Base-by-base conservation (phyloP, 495 filamentous ascomycete genomes). In the Penicillium cataractarum region DNA sequence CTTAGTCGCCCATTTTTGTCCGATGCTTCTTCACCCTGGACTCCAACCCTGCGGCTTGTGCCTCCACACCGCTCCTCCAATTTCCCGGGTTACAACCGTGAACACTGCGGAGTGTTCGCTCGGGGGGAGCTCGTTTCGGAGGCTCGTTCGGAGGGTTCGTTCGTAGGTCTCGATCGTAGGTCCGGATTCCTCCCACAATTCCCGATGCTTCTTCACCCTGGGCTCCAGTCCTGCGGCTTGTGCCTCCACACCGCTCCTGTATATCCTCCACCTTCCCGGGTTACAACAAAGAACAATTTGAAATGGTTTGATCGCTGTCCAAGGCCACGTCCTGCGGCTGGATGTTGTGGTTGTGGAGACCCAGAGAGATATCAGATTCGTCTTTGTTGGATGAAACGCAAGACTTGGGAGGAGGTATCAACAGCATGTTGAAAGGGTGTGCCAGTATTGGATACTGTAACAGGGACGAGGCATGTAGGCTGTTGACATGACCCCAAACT, bases 41-140 rank as follows among this genome's bases (percentile, higher is more conserved):
- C 49, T 32, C 49, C 49, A 15, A 6, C 13, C 49, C 24, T 15
- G 27, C 49, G 49, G 49, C 27, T 52, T 52, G 49, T 52, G 49
- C 49, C 49, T 52, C 49, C 49, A 52, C 49, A 32, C 49, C 49
- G 49, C 49, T 46, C 19, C 19, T 46, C 42, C 42, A 22, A 19
- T 21, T 46, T 46, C 42, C 42, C 42, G 2, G 42, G 42, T 46
- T 22, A 46, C 42, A 46, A 24, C 19, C 4, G 42, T 39, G 13
- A 39, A 39, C 35, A 39, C n/a, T n/a, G n/a, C n/a, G n/a, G n/a
- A n/a, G n/a, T n/a, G n/a, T n/a, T n/a, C n/a, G n/a, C n/a, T n/a
- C n/a, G n/a, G n/a, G n/a, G n/a, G n/a, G n/a, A n/a, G n/a, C n/a
- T n/a, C n/a, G n/a, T n/a, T n/a, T n/a, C n/a, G n/a, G n/a, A n/a